Base-by-base conservation (phyloP, 345 rosid genomes). In the Eucalyptus fibrosa region DNA sequence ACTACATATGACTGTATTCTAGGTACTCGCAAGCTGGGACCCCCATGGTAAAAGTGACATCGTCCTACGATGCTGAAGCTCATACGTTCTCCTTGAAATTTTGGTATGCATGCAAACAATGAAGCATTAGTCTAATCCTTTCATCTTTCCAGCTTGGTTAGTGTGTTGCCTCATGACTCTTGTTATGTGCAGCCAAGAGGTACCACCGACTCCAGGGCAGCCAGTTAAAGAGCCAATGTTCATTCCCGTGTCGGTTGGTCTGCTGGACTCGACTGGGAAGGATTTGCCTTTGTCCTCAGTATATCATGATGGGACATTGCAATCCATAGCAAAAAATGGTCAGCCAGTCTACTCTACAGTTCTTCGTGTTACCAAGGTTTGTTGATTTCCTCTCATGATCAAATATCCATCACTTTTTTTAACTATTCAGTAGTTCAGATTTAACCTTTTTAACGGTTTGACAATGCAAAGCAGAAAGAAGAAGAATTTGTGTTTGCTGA, bases 11-110 rank as follows among this genome's bases (percentile, higher is more conserved):
- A 80, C 19, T 26, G 17, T 77, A 88, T 88, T 90, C 89, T 92
- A 98, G 99, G 99, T 98, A 98, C 92, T 97, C 99, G 65, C 99
- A 98, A 94, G 99, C 99, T 85, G 99, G 99, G 88, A 98, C 99
- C 26, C 99, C 99, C 87, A 50, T 91, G n/a, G 94, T 98, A 91
- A 96, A 96, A 93, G 99, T 95, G 88, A 90, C 94, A 53, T 96
- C 99, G 30, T 92, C 94, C 89, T 98, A 97, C 56, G 77, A 95
- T 92, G 94, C 97, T 87, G 98, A 95, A 89, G 94, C 97, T 91
- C 94, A 28, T 91, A 94, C 97, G 53, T 96, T 94, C 93, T 94
- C 99, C 89, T 93, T 98, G 93, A 97, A 95, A 94, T 97, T 98
- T 92, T 94, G 99, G 99, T 98, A 65, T 89, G 89, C n/a, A 28